Evolutionary conservation across 1,284 basidiomycete genomes (phyloP), one percentile per base, ranked within the genome.

Genomic region (Stygiomarasmius scandens): DNA sequence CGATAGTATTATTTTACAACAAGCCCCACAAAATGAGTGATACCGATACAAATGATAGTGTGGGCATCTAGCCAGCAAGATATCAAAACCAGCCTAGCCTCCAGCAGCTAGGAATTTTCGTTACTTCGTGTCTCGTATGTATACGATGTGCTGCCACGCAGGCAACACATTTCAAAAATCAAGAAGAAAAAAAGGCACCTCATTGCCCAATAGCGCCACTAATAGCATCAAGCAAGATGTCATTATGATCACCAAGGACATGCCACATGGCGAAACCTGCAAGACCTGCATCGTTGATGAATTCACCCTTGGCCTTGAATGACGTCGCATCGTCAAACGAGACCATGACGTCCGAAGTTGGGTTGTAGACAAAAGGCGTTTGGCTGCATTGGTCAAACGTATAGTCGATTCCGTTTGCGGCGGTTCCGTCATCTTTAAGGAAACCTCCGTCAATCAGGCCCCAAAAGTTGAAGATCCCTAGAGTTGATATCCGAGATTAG

Each of bases 231-330:
- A 88, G 67, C 24, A 90, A 75, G 25, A 80, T 75, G 66, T 85
- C 77, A 23, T 83, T 67, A 60, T 71, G 78, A 70, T 89, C 87
- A 12, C 85, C 84, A 49, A 79, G 84, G 32, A 80, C 76, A 66
- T 89, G 83, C 78, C 85, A 89, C 71, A 87, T 78, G 12, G 85
- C 77, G 63, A 85, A 89, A 12, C 87, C 87, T 32, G 69, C 76
- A n/a, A 90, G 72, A 11, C 77, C 79, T 16, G 71, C 64, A 11
- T 68, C 62, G 57, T 77, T 77, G 64, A 90, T 84, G 64, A 77
- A 89, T 24, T 71, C 66, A 11, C 88, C 87, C 73, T 89, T 89
- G 48, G 77, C 77, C 34, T 76, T 70, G 64, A 86, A 86, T 0
- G 87, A 83, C 51, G 72, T 66, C 0, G 83, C 68, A 61, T 87